These are phyloP conservation scores for Hirsutella minnesotensis DNA, from an alignment of 2,329 filamentous ascomycete species.

Conservation along the genomic window DNA sequence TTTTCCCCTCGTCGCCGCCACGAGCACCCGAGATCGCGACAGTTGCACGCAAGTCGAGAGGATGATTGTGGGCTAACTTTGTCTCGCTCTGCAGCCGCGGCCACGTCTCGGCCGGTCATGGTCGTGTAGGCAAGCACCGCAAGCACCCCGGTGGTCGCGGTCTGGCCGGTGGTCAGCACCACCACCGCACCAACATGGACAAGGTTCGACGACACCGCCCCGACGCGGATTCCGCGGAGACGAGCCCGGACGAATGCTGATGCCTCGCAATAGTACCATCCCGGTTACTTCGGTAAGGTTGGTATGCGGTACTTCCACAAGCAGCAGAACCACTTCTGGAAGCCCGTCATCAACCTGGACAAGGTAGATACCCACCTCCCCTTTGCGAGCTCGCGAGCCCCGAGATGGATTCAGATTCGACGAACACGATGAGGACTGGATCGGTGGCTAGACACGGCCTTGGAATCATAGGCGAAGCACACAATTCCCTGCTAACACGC, in stretches of 20 bases:
- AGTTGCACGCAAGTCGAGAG: background rate
- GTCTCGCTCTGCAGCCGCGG: constrained; percentile 55
- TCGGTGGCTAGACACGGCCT: background rate
- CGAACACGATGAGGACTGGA: background rate
- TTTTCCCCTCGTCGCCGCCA: background rate
- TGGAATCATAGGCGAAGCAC: background rate
- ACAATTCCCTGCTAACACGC: constrained; percentile 14
- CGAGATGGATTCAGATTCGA: background rate
- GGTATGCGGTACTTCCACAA: constrained; percentile 97
- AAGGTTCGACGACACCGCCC: constrained; percentile 52
- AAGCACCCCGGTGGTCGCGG: constrained; percentile 78
- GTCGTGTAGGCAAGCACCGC: constrained; percentile 97
- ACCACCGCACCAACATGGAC: constrained; percentile 52
- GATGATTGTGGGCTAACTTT: constrained; percentile 8
- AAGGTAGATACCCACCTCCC: constrained; percentile 55
- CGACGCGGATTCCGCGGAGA: constrained; percentile 4
- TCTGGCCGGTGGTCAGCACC: constrained; percentile 98
- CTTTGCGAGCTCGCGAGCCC: background rate
- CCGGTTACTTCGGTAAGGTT: constrained; percentile 98
- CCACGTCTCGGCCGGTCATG: constrained; percentile 96
- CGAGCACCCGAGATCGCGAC: no score
- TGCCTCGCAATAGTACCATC: constrained; percentile 59
- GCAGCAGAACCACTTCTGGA: constrained; percentile 93
- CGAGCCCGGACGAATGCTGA: constrained; percentile 11
- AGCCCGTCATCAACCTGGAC: constrained; percentile 96